Evolutionary conservation across 2,329 filamentous ascomycete genomes (phyloP).

Genomic region (Metarhizium sp.): DNA sequence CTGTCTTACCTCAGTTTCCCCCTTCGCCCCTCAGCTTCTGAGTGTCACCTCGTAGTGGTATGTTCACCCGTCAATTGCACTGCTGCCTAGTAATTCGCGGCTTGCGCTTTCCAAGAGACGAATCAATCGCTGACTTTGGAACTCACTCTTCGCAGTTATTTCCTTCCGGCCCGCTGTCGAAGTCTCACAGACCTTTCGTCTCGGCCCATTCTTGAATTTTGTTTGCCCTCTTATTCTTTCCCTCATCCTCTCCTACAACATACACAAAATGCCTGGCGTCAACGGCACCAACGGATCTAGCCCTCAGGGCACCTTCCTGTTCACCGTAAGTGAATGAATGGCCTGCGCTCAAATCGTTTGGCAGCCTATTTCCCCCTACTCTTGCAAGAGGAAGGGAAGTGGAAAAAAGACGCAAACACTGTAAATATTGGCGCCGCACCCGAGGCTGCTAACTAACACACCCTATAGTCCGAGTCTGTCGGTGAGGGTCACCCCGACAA

Average conservation of each 20-base stretch:
- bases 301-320: constrained; percentile 63
- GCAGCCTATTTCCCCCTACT: not conserved
- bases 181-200: not conserved
- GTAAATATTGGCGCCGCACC: not conserved
- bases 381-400: not conserved
- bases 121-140: not conserved
- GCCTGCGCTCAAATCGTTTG: not conserved
- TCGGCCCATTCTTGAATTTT: not conserved
- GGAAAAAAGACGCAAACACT: not conserved
- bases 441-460: constrained; percentile 12
- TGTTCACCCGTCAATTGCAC: constrained; percentile 1
- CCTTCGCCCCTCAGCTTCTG: not conserved
- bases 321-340: constrained; percentile 50
- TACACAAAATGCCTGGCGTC: constrained; percentile 40
- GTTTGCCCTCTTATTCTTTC: constrained; percentile 12
- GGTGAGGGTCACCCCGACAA: constrained; percentile 91
- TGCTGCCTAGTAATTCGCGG: not conserved
- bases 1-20: constrained; percentile 1
- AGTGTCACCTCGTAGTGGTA: constrained; percentile 1
- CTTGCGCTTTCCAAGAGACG: not conserved
- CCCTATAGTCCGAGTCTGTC: constrained; percentile 68
- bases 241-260: constrained; percentile 8
- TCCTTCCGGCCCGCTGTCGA: not conserved
- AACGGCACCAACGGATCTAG: constrained; percentile 38
- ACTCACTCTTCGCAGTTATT: not conserved